phyloP scores from a whole-genome alignment of 306 rosid species.

The Ceratonia siliqua region DNA sequence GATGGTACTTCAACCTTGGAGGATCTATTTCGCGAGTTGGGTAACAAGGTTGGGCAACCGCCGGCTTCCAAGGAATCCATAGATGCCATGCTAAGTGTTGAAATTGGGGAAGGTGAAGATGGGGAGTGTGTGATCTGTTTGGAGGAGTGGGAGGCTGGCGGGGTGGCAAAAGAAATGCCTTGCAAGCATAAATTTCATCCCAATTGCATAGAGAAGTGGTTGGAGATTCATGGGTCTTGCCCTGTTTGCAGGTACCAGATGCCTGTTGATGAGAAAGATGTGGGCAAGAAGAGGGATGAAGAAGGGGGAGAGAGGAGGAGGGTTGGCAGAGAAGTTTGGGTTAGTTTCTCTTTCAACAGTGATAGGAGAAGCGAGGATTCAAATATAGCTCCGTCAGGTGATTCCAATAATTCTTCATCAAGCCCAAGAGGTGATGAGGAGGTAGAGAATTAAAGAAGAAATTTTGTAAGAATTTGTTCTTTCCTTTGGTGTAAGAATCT shows the following conservation, averaged over 20 bases:
- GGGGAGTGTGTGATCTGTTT: constrained; percentile 76
- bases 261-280: constrained; percentile 66
- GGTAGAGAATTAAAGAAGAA: constrained; percentile 21
- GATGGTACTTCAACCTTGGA: constrained; percentile 59
- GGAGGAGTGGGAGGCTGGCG: constrained; percentile 63
- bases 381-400: constrained; percentile 38
- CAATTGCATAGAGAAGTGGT: constrained; percentile 74
- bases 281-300: constrained; percentile 42
- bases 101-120: constrained; percentile 36
- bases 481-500: background rate
- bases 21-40: constrained; percentile 47
- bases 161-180: constrained; percentile 65
- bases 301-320: constrained; percentile 42
- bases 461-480: constrained; percentile 2
- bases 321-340: constrained; percentile 56
- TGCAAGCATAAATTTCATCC: constrained; percentile 74
- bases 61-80: constrained; percentile 85
- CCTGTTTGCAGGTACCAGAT: constrained; percentile 78
- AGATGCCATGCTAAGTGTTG: constrained; percentile 53
- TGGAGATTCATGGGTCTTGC: constrained; percentile 73
- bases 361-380: constrained; percentile 33
- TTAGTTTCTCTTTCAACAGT: constrained; percentile 57
- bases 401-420: constrained; percentile 37
- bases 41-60: constrained; percentile 51
- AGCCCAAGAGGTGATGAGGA: constrained; percentile 25